Conservation (phyloP, 2,329 filamentous ascomycete species). For the Xylaria sp. region DNA sequence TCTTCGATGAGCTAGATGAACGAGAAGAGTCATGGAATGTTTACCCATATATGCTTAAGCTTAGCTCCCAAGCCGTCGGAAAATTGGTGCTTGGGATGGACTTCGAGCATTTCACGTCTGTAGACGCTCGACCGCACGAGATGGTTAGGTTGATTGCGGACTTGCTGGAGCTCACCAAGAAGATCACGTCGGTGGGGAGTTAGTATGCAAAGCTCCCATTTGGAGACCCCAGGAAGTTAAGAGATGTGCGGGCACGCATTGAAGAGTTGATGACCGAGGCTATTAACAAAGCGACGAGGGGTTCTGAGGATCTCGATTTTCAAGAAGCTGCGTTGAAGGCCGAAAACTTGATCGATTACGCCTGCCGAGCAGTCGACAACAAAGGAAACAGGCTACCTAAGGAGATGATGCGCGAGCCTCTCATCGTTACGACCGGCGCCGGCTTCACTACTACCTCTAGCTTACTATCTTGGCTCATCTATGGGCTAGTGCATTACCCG, state of each 20-base stretch:
- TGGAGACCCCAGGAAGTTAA: constrained; percentile 57
- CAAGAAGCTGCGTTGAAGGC: constrained; percentile 58
- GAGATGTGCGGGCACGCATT: constrained; percentile 42
- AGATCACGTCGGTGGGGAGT: constrained; percentile 56
- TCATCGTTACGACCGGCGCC: constrained; percentile 60
- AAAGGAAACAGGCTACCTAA: constrained; percentile 60
- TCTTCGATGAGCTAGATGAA: constrained; percentile 58
- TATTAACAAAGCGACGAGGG: constrained; percentile 46
- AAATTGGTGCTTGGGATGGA: constrained; percentile 53
- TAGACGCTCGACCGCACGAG: constrained; percentile 55
- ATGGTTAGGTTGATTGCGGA: constrained; percentile 59
- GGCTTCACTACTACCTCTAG: constrained; percentile 67
- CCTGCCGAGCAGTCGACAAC: constrained; percentile 57
- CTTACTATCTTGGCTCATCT: constrained; percentile 63
- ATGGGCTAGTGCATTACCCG: constrained; percentile 57
- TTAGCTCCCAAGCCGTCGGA: constrained; percentile 52
- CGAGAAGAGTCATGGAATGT: constrained; percentile 54
- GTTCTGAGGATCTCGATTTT: constrained; percentile 48
- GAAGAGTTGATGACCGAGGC: constrained; percentile 47
- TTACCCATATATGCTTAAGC: constrained; percentile 57
- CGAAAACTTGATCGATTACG: constrained; percentile 54
- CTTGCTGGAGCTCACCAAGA: constrained; percentile 62
- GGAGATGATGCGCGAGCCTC: constrained; percentile 45
- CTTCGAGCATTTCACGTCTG: constrained; percentile 50
- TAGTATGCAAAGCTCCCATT: constrained; percentile 65